Base-by-base conservation (phyloP, 78 protist species). In the Bigelowiella natans region DNA sequence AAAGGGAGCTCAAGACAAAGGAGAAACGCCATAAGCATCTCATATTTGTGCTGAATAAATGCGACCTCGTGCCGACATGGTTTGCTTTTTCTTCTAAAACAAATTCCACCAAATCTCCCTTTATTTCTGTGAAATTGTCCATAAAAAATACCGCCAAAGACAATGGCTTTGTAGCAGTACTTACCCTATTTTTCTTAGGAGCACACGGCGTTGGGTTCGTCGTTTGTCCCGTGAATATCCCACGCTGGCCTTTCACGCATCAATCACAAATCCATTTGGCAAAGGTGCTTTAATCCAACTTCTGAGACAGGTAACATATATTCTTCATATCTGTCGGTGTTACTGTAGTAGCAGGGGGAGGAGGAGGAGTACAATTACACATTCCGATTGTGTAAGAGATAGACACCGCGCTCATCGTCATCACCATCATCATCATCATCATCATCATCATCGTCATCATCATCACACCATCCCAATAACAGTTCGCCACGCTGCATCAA, bases 31-130 rank as follows among this genome's bases (percentile, higher is more conserved):
- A 98, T 96, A 97, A 97, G 91, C 99, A 98, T 90, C 86, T 98
- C 28, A 89, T 98, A 2, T 93, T 98, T 26, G 91, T 98, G 29
- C 92, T 98, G 83, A 98, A 98, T 97, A 98, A 98, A 93, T 96
- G 98, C 85, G 99, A 98, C 86, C 93, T 98, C 26, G 98, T 98
- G 7, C 99, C 99, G 36, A 94, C 97, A 1, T 97, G 98, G 98
- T 96, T 90, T 28, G 97, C 99, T 37, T 1, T 18, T 87, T 11
- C 37, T n/a, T 2, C 87, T 39, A 18, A 2, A 31, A 2, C 31
- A 39, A 3, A 86, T 26, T n/a, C 0, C 86, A 37, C 37, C 7
- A 88, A 90, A 7, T 18, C 18, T 51, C 18, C 18, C 34, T 7
- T 26, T 7, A 51, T 51, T 51, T 7, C 18, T 51, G 73, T 26